phyloP scores from a whole-genome alignment of 2,329 filamentous ascomycete genomes.

The Albophoma yamanashiensis region DNA sequence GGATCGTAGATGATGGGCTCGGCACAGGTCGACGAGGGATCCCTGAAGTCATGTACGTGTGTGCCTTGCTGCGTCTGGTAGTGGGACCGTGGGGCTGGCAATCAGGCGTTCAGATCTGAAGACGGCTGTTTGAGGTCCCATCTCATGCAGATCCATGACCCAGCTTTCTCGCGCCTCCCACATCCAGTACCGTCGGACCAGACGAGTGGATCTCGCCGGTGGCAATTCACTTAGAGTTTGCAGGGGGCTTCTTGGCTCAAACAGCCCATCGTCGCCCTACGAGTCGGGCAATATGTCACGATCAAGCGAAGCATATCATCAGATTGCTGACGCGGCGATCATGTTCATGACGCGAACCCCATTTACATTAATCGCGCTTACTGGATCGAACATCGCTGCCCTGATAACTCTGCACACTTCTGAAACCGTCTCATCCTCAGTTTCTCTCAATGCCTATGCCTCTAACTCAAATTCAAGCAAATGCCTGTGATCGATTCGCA shows the following conservation, averaged over 20 bases:
- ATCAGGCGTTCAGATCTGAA: neutral
- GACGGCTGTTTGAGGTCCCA: neutral
- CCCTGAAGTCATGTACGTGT: neutral
- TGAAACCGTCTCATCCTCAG: too few relatives aligned
- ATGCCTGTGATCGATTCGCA: too few relatives aligned
- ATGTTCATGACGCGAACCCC: too few relatives aligned
- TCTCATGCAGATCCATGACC: neutral
- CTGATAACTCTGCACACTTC: too few relatives aligned
- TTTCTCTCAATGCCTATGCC: too few relatives aligned
- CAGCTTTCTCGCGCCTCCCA: neutral
- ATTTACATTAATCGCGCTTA: too few relatives aligned
- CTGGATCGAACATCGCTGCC: too few relatives aligned
- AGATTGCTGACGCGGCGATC: too few relatives aligned
- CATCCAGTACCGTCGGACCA: neutral
- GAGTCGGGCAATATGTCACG: too few relatives aligned
- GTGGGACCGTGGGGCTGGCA: neutral
- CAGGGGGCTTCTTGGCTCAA: neutral
- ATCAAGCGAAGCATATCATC: too few relatives aligned
- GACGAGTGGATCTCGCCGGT: neutral
- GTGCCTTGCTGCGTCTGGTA: neutral
- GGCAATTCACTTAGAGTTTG: too few relatives aligned
- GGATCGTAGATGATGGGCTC: neutral
- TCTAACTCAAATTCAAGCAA: too few relatives aligned
- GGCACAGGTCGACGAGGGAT: neutral
- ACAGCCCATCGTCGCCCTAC: neutral